Evolutionary conservation across 164 flowering plant genomes (phyloP), one percentile per base, ranked within the genome.

Genomic region (Piper longum): DNA sequence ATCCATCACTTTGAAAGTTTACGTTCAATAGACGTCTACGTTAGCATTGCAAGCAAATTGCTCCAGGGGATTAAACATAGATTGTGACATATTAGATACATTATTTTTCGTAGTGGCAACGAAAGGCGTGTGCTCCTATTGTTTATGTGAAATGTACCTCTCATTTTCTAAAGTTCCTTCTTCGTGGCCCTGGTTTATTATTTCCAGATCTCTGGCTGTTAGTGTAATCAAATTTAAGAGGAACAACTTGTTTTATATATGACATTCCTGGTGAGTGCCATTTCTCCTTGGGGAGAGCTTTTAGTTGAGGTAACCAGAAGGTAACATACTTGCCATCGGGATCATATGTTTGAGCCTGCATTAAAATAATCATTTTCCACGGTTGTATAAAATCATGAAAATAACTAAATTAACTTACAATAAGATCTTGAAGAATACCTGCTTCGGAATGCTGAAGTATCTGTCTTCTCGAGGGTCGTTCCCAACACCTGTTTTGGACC

Each of bases 381-480:
- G 14, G 14, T 48, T 14, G 14, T 9, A 5, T 48, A 8, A 48
- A 48, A 48, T 48, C 14, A 14, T 9, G 7, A 48, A 9, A 2
- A 48, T 48, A 48, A 14, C 52, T 48, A 2, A 9, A 48, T 48
- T 48, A 5, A 48, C 14, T 9, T 48, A 26, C 52, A 9, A 5
- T 2, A 48, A 48, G n/a, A 54, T 36, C 14, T 16, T 16, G 18
- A 14, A 43, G 26, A 14, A 14, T 78, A 88, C 98, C 73, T 92
- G 98, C 72, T 92, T 92, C 9, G 96, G 96, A 58, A 92, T 86
- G 75, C 96, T 92, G 83, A 92, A 92, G 70, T 92, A 92, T 43
- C 98, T 86, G 72, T 92, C 98, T 75, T 92, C 96, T 72, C 98
- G 80, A 26, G 96, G 98, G 72, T 92, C 98, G 77, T 89, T 89